Evolutionary conservation across 73 alveolate species (phyloP).

Genomic region (Stentor coeruleus): DNA sequence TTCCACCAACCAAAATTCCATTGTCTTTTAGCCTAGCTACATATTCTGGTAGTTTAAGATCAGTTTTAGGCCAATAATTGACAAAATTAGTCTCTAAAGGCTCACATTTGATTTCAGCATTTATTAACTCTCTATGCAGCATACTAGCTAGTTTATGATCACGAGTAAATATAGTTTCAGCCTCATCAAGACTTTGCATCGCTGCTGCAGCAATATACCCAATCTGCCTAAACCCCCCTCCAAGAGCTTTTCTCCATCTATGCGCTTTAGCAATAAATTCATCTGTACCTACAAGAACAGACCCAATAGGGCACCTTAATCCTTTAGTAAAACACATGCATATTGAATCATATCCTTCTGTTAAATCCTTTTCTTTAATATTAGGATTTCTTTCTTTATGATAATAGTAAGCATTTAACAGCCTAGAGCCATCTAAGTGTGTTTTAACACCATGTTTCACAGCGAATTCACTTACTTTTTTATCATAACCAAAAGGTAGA

Average conservation of each 20-base stretch:
- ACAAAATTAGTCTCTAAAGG: background rate
- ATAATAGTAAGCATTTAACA: slow-evolving; percentile 45
- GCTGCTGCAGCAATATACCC: slow-evolving; percentile 47
- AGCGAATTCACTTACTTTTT: slow-evolving; percentile 34
- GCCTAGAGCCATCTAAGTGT: slow-evolving; percentile 73
- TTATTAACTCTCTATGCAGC: background rate
- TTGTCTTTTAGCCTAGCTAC: background rate
- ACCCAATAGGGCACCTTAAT: slow-evolving; percentile 60
- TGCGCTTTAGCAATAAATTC: slow-evolving; percentile 37
- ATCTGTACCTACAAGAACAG: slow-evolving; percentile 53
- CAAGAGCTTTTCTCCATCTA: slow-evolving; percentile 45
- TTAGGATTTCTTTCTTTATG: background rate
- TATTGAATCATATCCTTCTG: slow-evolving; percentile 43
- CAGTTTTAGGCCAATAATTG: background rate
- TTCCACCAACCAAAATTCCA: background rate
- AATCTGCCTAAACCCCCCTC: slow-evolving; percentile 56
- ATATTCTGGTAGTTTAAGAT: background rate
- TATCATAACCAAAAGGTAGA: slow-evolving; percentile 29
- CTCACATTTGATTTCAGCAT: background rate
- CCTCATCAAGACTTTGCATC: slow-evolving; percentile 31
- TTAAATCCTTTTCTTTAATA: slow-evolving; percentile 35
- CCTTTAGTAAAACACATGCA: slow-evolving; percentile 61
- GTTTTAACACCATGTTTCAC: slow-evolving; percentile 27
- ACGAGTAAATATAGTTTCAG: slow-evolving; percentile 23
- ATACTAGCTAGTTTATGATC: slow-evolving; percentile 39